Percentiles rank a stretch among this genome's conserved stretches.
Conservation (phyloP, 805 yeast genomes). For the Lachancea lanzarotensis region DNA sequence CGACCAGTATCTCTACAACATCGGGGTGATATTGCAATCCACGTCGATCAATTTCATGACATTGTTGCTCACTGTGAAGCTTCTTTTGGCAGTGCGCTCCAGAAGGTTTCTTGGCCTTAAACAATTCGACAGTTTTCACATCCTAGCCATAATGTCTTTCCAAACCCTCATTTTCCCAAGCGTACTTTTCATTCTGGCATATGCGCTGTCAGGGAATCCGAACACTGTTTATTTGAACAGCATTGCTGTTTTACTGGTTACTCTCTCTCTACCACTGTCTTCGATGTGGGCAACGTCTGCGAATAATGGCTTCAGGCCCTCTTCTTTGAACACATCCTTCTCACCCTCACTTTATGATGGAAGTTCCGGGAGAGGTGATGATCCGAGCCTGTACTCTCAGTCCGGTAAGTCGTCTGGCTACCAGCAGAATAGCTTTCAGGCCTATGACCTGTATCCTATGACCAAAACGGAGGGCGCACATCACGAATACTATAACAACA, state of each 20-base stretch:
- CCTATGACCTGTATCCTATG: slow-evolving; percentile 13
- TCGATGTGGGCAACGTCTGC: slow-evolving; percentile 83
- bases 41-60: slow-evolving; percentile 61
- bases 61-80: slow-evolving; percentile 53
- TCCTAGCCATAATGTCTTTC: slow-evolving; percentile 68
- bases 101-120: slow-evolving; percentile 71
- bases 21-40: slow-evolving; percentile 59
- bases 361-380: slow-evolving; percentile 18
- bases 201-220: slow-evolving; percentile 32
- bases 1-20: slow-evolving; percentile 41
- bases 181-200: slow-evolving; percentile 52
- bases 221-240: slow-evolving; percentile 40
- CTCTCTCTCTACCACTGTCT: slow-evolving; percentile 71
- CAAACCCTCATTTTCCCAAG: slow-evolving; percentile 83
- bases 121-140: slow-evolving; percentile 78
- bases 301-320: slow-evolving; percentile 42
- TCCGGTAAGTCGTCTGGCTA: slow-evolving; percentile 11
- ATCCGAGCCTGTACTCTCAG: slow-evolving; percentile 13
- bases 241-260: slow-evolving; percentile 55
- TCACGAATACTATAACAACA: background rate
- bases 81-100: slow-evolving; percentile 59
- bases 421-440: slow-evolving; percentile 7
- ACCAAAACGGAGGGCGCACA: background rate
- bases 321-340: slow-evolving; percentile 29
- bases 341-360: slow-evolving; percentile 9